Evolutionary conservation across 2,329 filamentous ascomycete species (phyloP).

Genomic region (Gyromitra esculenta): DNA sequence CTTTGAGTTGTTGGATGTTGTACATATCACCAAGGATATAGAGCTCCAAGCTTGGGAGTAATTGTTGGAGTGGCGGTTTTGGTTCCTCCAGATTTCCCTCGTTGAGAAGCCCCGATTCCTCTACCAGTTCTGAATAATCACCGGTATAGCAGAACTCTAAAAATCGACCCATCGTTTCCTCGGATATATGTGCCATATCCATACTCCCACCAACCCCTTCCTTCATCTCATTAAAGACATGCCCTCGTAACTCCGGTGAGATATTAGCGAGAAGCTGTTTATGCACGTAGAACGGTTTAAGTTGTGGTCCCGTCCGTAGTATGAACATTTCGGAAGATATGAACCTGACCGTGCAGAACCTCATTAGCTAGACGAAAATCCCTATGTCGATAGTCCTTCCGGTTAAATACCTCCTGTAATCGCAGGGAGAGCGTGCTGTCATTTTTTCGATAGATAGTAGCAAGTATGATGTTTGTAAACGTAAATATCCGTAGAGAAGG

Average conservation of each 20-base stretch:
- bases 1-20: conserved; percentile 32
- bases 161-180: conserved; percentile 38
- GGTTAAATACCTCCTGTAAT: conserved; percentile 5
- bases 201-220: conserved; percentile 23
- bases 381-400: neutral
- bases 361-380: neutral
- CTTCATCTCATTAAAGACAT: conserved; percentile 43
- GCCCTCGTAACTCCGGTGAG: conserved; percentile 26
- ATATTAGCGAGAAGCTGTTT: conserved; percentile 41
- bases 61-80: neutral
- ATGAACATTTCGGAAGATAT: conserved; percentile 37
- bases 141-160: conserved; percentile 46
- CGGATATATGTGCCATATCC: conserved; percentile 31
- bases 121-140: conserved; percentile 14
- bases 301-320: conserved; percentile 15
- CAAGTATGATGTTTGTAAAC: neutral
- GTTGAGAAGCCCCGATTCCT: neutral
- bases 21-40: conserved; percentile 39
- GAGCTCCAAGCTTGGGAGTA: conserved; percentile 21
- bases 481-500: neutral
- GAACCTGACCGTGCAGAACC: conserved; percentile 6
- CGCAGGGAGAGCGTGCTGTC: neutral
- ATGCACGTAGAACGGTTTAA: conserved; percentile 30
- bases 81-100: neutral
- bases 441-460: neutral